Conservation (phyloP, 805 yeast species). For the Ogataea allantospora region DNA sequence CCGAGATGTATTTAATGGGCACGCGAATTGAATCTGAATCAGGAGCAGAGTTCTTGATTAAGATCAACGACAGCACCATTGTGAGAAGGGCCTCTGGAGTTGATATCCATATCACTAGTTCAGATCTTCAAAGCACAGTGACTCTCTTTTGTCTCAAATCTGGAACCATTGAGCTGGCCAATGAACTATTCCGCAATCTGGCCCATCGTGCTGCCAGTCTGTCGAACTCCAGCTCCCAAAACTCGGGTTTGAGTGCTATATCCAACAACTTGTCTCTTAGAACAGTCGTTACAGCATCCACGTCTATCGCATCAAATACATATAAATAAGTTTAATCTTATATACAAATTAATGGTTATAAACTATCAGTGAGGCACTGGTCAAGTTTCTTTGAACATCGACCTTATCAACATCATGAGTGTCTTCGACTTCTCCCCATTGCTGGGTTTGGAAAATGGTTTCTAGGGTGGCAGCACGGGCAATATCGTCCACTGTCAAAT, state of each 20-base stretch:
- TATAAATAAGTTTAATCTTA: conserved; percentile 3
- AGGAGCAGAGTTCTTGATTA: conserved; percentile 16
- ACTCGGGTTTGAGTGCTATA: conserved; percentile 22
- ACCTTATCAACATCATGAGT: conserved; percentile 97
- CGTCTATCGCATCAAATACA: conserved; percentile 19
- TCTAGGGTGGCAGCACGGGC: conserved; percentile 80
- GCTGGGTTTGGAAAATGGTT: conserved; percentile 75
- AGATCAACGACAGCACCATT: conserved; percentile 15
- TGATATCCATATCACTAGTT: conserved; percentile 20
- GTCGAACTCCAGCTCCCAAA: conserved; percentile 27
- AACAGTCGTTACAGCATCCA: conserved; percentile 16
- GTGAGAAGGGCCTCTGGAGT: conserved; percentile 22
- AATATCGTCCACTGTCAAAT: conserved; percentile 61
- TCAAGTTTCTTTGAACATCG: conserved; percentile 78
- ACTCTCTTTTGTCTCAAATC: conserved; percentile 11
- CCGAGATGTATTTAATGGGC: conserved; percentile 17
- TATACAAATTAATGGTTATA: conserved; percentile 5
- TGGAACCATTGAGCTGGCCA: conserved; percentile 8
- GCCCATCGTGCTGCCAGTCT: conserved; percentile 15
- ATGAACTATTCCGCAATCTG: conserved; percentile 12
- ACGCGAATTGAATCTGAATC: conserved; percentile 13
- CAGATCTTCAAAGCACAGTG: conserved; percentile 8
- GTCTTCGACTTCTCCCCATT: conserved; percentile 99
- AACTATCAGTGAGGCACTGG: conserved; percentile 66
- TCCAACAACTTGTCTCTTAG: conserved; percentile 15